Evolutionary conservation across 805 yeast species (phyloP).

Genomic region (Yamadazyma nakazawae): DNA sequence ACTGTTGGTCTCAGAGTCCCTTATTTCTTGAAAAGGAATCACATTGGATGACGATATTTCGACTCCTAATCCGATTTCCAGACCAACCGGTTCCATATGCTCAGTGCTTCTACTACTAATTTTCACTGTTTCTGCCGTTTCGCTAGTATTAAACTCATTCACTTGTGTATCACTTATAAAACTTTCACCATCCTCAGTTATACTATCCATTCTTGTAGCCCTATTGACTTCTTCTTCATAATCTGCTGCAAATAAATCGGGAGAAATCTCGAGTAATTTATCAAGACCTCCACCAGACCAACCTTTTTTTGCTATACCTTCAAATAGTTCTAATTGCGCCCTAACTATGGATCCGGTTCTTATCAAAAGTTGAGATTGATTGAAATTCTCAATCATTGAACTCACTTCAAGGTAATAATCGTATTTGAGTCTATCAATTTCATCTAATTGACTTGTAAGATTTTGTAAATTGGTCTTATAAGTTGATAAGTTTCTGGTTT

Average conservation of each 20-base stretch:
- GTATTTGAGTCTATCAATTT: slow-evolving; percentile 70
- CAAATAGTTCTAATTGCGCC: slow-evolving; percentile 79
- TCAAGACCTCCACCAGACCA: slow-evolving; percentile 88
- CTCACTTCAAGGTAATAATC: slow-evolving; percentile 68
- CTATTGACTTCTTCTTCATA: slow-evolving; percentile 22
- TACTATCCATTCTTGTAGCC: slow-evolving; percentile 2
- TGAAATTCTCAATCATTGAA: slow-evolving; percentile 52
- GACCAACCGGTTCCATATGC: background rate
- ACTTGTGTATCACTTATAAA: background rate
- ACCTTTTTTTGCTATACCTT: slow-evolving; percentile 78
- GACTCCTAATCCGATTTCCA: background rate
- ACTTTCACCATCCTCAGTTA: slow-evolving; percentile 9
- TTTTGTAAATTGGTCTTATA: slow-evolving; percentile 66
- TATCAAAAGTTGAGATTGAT: slow-evolving; percentile 52
- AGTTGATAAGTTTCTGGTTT: slow-evolving; percentile 60
- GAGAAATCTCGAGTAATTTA: slow-evolving; percentile 56
- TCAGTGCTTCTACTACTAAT: background rate
- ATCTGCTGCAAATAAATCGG: slow-evolving; percentile 43
- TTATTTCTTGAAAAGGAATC: background rate
- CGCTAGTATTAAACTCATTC: slow-evolving; percentile 3
- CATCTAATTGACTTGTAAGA: slow-evolving; percentile 73
- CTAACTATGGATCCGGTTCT: slow-evolving; percentile 63
- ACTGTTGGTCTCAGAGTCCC: background rate
- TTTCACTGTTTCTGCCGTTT: slow-evolving; percentile 11
- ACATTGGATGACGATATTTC: background rate